Evolutionary conservation across 768 basidiomycete genomes (phyloP).

Genomic region (Ramaria rubella): DNA sequence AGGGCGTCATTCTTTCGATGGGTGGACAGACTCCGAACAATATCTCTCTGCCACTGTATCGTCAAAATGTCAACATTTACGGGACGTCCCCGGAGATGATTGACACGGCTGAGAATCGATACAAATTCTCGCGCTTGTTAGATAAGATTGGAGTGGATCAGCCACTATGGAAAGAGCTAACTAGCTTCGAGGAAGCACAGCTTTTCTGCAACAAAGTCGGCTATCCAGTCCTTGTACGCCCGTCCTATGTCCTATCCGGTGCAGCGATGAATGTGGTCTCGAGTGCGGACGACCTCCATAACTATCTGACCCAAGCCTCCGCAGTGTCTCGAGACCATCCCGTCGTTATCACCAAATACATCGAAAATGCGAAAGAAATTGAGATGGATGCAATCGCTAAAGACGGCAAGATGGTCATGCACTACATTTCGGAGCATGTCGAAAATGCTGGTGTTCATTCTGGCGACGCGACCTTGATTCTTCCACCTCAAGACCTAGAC

Average conservation of each 20-base stretch:
- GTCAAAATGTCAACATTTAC: slow-evolving; percentile 97
- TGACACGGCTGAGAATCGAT: slow-evolving; percentile 97
- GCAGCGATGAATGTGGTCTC: slow-evolving; percentile 99
- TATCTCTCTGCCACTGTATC: slow-evolving; percentile 90
- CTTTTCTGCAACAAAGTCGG: slow-evolving; percentile 89
- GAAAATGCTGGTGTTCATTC: slow-evolving; percentile 99
- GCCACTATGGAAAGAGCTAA: slow-evolving; percentile 94
- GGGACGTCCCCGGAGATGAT: slow-evolving; percentile 99
- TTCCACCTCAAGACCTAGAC: slow-evolving; percentile 96
- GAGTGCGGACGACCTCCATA: slow-evolving; percentile 81
- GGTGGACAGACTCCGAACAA: slow-evolving; percentile 99
- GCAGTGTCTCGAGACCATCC: slow-evolving; percentile 95
- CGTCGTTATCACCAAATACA: slow-evolving; percentile 98
- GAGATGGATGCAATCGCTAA: slow-evolving; percentile 99
- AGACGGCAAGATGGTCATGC: slow-evolving; percentile 98
- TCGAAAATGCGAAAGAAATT: slow-evolving; percentile 99
- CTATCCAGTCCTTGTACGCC: slow-evolving; percentile 93
- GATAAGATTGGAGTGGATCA: slow-evolving; percentile 99
- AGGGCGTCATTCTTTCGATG: slow-evolving; percentile 95
- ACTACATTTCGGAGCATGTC: slow-evolving; percentile 98
- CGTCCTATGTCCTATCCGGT: slow-evolving; percentile 98
- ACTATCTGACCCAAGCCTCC: slow-evolving; percentile 90
- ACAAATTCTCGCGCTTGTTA: slow-evolving; percentile 97
- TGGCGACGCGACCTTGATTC: slow-evolving; percentile 95
- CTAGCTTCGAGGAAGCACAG: slow-evolving; percentile 81